Percentiles rank a stretch among this genome's conserved stretches.
Conservation (phyloP, 2,329 filamentous ascomycete species). For the Fusarium foetens region DNA sequence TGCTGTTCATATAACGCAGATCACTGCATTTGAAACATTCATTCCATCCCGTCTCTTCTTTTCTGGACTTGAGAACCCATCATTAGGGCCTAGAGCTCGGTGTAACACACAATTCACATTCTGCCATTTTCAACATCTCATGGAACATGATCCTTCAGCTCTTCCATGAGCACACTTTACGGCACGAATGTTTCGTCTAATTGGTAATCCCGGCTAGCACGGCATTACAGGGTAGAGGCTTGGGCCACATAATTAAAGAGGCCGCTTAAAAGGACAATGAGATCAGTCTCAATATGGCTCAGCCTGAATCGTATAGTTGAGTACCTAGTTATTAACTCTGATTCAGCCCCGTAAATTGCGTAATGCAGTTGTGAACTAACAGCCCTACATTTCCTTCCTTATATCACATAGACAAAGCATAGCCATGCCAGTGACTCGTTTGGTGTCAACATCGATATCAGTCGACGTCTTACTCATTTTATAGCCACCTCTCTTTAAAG, state of each 20-base stretch:
- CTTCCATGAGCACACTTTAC: neutral
- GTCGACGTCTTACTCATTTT: neutral
- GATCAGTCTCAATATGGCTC: neutral
- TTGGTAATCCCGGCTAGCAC: conserved; percentile 5
- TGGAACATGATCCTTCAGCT: neutral
- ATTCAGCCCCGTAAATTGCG: neutral
- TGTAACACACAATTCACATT: neutral
- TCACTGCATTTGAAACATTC: conserved; percentile 1
- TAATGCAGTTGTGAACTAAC: neutral
- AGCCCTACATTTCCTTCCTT: neutral
- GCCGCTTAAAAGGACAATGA: neutral
- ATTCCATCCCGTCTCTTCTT: neutral
- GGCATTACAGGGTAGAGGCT: neutral
- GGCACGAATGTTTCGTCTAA: neutral
- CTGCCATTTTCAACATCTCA: neutral
- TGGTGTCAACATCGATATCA: neutral
- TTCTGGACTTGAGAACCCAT: neutral
- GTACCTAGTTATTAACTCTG: neutral
- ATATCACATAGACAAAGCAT: neutral
- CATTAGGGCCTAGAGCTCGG: neutral
- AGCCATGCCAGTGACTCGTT: neutral
- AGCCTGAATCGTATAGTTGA: neutral
- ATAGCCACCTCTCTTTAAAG: neutral
- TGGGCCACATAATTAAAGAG: neutral
- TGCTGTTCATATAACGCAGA: neutral